Evolutionary conservation across 1,284 basidiomycete species (phyloP), one percentile per base, ranked within the genome.

Genomic region (Ceratobasidium papillatum): DNA sequence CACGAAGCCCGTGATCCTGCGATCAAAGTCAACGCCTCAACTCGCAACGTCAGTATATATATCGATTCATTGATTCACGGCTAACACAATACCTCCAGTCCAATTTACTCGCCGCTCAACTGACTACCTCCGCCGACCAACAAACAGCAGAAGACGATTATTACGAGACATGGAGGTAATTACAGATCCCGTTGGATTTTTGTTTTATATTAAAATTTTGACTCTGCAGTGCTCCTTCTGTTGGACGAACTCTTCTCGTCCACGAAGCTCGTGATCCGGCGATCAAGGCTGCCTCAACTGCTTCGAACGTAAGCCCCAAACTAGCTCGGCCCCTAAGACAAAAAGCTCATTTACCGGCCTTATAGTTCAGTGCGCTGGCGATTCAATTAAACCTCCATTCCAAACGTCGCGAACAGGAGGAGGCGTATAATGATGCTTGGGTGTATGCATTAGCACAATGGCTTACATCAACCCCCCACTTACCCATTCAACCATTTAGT

Each of bases 351-450:
- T 19, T 8, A n/a, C 17, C 36, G 8, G 38, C 7, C 34, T 27
- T 38, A 25, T 38, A 71, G 66, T 45, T 30, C 9, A 59, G 22
- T 32, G 8, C 30, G 12, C 34, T 59, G 17, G 52, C 52, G 5
- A 47, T 49, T 11, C 66, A 59, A 47, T 19, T 71, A 19, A 17
- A 17, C 12, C 19, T 34, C 19, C 52, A 34, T 47, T 52, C 66
- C 41, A 30, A 59, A n/a, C 54, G 38, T 22, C 17, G 14, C 3
- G 66, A 58, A 36, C 27, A 34, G n/a, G 66, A 71, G 14, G 54
- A 71, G 19, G 54, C 52, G 30, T 71, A 71, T 19, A 11, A 71
- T 36, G 30, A 71, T 25, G 66, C 66, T 34, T 71, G 66, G 66
- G 59, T 58, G 66, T 69, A 32, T 9, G 66, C 19, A 43, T 34